These are phyloP conservation scores for Blastobotrys aristatus DNA, from an alignment of 1,139 yeast genomes.

Conservation along the genomic window DNA sequence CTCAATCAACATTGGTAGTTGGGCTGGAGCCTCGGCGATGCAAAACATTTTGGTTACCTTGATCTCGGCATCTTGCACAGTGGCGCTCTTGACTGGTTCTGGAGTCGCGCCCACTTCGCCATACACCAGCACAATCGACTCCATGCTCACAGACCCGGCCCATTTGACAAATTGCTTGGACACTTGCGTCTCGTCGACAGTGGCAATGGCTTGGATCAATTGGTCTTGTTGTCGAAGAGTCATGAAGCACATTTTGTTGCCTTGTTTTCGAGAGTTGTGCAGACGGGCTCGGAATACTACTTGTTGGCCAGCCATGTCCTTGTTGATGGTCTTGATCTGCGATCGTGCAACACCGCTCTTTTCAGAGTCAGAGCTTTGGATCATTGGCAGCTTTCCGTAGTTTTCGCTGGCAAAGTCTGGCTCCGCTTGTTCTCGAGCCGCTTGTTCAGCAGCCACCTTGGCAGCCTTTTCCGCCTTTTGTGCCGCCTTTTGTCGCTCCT, in stretches of 20 bases:
- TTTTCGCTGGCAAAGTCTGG: conserved; percentile 81
- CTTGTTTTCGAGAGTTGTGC: conserved; percentile 90
- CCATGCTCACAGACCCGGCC: conserved; percentile 81
- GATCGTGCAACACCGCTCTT: conserved; percentile 61
- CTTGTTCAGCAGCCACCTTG: conserved; percentile 78
- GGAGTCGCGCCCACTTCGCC: conserved; percentile 82
- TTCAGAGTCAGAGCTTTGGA: conserved; percentile 56
- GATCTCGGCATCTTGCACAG: conserved; percentile 87
- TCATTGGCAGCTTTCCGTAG: conserved; percentile 86
- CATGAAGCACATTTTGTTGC: conserved; percentile 88
- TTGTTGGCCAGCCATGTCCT: conserved; percentile 66
- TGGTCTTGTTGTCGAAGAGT: conserved; percentile 86
- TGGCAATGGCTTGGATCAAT: conserved; percentile 77
- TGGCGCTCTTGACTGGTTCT: conserved; percentile 83
- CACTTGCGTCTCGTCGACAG: conserved; percentile 58
- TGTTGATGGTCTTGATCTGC: conserved; percentile 48
- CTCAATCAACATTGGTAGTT: conserved; percentile 88
- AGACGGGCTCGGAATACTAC: conserved; percentile 90
- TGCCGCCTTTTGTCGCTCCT: conserved; percentile 86
- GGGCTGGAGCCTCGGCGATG: conserved; percentile 84
- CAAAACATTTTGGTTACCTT: conserved; percentile 67
- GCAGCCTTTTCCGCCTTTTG: conserved; percentile 93
- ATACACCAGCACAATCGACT: conserved; percentile 84
- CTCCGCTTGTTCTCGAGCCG: conserved; percentile 74
- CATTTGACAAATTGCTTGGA: conserved; percentile 97